A percentile compares a stretch with the other conserved stretches of the same genome.
phyloP scores from a whole-genome alignment of 1,284 basidiomycete species.

The Coniferiporia weirii region DNA sequence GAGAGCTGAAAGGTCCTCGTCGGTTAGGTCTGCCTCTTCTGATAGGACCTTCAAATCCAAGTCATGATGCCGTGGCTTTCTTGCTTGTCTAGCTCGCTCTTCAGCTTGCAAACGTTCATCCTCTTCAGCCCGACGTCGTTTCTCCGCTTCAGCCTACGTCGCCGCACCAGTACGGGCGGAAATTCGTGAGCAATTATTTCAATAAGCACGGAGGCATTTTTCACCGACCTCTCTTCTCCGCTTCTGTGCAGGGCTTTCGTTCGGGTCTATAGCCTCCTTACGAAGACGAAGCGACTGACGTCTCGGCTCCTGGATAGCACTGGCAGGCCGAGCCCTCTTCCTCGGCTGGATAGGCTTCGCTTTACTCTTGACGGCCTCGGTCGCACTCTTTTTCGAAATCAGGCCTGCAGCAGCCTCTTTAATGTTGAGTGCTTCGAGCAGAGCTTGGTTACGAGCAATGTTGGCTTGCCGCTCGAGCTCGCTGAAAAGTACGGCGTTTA shows the following conservation, averaged over 20 bases:
- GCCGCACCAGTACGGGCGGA: neutral
- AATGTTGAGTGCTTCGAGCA: conserved; percentile 65
- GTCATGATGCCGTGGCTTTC: conserved; percentile 60
- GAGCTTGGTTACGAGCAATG: conserved; percentile 69
- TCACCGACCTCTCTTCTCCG: conserved; percentile 55
- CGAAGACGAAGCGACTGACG: conserved; percentile 61
- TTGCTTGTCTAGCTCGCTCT: conserved; percentile 54
- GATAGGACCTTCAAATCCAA: conserved; percentile 46
- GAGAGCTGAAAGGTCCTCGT: conserved; percentile 41
- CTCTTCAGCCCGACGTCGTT: conserved; percentile 44
- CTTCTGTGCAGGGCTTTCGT: conserved; percentile 60
- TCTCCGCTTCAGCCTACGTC: conserved; percentile 43
- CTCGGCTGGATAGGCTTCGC: conserved; percentile 60
- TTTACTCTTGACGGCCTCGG: conserved; percentile 29
- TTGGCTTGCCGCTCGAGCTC: conserved; percentile 72
- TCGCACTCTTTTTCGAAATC: conserved; percentile 25
- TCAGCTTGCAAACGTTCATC: conserved; percentile 55
- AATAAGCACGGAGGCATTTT: neutral
- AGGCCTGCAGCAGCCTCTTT: conserved; percentile 47
- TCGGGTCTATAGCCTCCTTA: conserved; percentile 39
- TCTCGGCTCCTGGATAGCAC: conserved; percentile 41
- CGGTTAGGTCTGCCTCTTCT: conserved; percentile 44
- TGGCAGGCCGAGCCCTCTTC: conserved; percentile 48
- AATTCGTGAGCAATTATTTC: conserved; percentile 21
- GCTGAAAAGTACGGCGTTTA: conserved; percentile 31